Percentiles rank a stretch among this genome's conserved stretches.
phyloP scores from a whole-genome alignment of 2,329 filamentous ascomycete species.

The Paraconiothyrium brasiliense region DNA sequence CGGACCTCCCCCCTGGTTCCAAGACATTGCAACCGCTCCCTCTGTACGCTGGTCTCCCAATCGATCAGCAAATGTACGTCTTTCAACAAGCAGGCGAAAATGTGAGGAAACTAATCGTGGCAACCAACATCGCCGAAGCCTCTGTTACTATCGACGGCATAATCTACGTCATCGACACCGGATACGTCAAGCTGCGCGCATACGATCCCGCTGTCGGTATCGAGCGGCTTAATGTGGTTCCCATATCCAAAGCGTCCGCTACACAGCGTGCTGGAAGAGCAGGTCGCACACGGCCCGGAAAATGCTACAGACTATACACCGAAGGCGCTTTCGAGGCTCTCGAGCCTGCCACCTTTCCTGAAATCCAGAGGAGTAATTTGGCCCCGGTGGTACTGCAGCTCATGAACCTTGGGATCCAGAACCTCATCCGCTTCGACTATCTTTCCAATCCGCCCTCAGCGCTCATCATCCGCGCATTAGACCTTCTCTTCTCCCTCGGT shows the following conservation, averaged over 20 bases:
- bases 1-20: slow-evolving; percentile 67
- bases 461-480: slow-evolving; percentile 84
- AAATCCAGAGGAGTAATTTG: slow-evolving; percentile 91
- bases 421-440: slow-evolving; percentile 90
- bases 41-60: slow-evolving; percentile 87
- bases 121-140: slow-evolving; percentile 96
- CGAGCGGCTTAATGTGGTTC: slow-evolving; percentile 82
- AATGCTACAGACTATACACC: slow-evolving; percentile 93
- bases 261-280: slow-evolving; percentile 90
- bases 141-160: slow-evolving; percentile 94
- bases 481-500: slow-evolving; percentile 86
- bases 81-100: slow-evolving; percentile 85
- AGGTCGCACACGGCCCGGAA: slow-evolving; percentile 87
- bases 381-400: slow-evolving; percentile 89
- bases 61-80: slow-evolving; percentile 93
- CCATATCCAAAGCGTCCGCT: slow-evolving; percentile 91
- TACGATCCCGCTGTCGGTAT: slow-evolving; percentile 88
- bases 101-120: slow-evolving; percentile 88
- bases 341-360: slow-evolving; percentile 78
- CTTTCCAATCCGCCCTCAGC: slow-evolving; percentile 85
- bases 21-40: slow-evolving; percentile 75
- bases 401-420: slow-evolving; percentile 94
- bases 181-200: slow-evolving; percentile 88
- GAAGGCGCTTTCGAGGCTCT: slow-evolving; percentile 74
- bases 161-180: slow-evolving; percentile 87